phyloP scores from a whole-genome alignment of 495 filamentous ascomycete genomes.

The Hyaloscypha finlandica region DNA sequence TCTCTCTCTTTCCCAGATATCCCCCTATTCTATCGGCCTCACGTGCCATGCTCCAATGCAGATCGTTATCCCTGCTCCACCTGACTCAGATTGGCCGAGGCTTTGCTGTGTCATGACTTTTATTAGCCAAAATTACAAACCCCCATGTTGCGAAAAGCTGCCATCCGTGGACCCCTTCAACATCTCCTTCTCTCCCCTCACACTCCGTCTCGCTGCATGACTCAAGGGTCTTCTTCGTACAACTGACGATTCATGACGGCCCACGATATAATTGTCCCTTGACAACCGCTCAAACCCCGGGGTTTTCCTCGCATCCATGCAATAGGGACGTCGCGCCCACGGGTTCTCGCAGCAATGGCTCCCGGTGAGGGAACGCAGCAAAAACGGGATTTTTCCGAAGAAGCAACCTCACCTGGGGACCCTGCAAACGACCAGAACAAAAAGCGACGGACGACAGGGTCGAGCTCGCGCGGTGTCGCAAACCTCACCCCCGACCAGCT shows the following conservation, averaged over 20 bases:
- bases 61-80: background rate
- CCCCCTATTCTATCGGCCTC: too few species aligned
- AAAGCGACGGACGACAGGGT: constrained; percentile 33
- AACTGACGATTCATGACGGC: constrained; percentile 24
- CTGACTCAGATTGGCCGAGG: constrained; percentile 2
- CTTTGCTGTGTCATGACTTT: constrained; percentile 1
- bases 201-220: constrained; percentile 21
- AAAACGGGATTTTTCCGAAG: constrained; percentile 21
- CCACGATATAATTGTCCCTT: constrained; percentile 1
- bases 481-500: constrained; percentile 73
- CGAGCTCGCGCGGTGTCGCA: constrained; percentile 55
- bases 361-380: constrained; percentile 16
- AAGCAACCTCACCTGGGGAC: constrained; percentile 19
- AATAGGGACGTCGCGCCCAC: constrained; percentile 9
- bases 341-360: constrained; percentile 27
- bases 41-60: too few species aligned
- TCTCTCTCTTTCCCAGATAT: too few species aligned
- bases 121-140: constrained; percentile 2
- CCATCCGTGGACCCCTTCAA: background rate
- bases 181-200: background rate
- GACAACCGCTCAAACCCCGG: background rate
- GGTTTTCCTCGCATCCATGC: constrained; percentile 14
- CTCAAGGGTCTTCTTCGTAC: constrained; percentile 5
- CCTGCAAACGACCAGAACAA: constrained; percentile 22
- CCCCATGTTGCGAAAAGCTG: constrained; percentile 1